Conservation (phyloP, 176 grass and related monocot species). For the Guadua angustifolia region DNA sequence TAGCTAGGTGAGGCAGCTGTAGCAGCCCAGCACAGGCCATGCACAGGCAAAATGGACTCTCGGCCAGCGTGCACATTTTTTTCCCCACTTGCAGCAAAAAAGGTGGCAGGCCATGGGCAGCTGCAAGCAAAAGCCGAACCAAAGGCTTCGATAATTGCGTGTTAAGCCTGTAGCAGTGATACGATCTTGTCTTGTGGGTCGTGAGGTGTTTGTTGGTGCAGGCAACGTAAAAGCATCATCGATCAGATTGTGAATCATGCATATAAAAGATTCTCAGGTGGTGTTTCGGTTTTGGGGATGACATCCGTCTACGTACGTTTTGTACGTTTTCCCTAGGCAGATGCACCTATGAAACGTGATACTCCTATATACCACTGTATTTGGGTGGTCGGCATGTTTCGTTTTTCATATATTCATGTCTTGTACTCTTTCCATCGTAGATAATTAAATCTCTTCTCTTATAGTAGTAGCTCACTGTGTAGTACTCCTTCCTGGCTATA, state of each 20-base stretch:
- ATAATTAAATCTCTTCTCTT: too few relatives aligned
- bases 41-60: conserved; percentile 38
- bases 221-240: not conserved
- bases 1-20: not conserved
- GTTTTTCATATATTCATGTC: not conserved
- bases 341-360: not conserved
- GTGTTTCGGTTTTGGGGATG: too few relatives aligned
- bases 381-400: too few relatives aligned
- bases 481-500: too few relatives aligned
- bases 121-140: not conserved
- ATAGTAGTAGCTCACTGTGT: too few relatives aligned
- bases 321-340: too few relatives aligned
- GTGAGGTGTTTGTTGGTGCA: not conserved
- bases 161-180: conserved; percentile 13
- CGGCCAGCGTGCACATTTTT: conserved; percentile 31
- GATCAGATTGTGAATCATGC: too few relatives aligned
- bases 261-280: too few relatives aligned
- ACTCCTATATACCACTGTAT: too few relatives aligned
- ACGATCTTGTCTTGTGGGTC: not conserved
- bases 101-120: not conserved
- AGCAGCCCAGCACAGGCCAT: conserved; percentile 41
- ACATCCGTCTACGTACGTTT: too few relatives aligned
- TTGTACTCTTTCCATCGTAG: not conserved
- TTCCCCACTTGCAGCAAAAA: conserved; percentile 33
- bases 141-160: conserved; percentile 22